phyloP scores from a whole-genome alignment of 2,329 filamentous ascomycete genomes.

The Apiospora marii region DNA sequence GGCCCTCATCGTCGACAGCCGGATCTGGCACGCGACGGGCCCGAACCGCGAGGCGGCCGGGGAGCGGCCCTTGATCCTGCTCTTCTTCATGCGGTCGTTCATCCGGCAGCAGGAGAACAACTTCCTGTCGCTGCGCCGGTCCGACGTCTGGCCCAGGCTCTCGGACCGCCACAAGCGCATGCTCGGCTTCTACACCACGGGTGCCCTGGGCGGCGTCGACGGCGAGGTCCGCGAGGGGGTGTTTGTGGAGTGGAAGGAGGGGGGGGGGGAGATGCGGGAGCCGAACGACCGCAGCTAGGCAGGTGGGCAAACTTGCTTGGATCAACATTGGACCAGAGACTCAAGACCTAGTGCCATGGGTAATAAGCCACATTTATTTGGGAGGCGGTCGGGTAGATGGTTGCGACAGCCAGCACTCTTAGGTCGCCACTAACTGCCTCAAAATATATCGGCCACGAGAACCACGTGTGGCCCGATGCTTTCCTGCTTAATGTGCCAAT shows the following conservation, averaged over 20 bases:
- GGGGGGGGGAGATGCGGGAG: conserved; percentile 24
- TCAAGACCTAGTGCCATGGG: too few species aligned
- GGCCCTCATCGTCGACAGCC: conserved; percentile 38
- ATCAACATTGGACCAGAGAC: too few species aligned
- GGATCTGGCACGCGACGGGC: conserved; percentile 43
- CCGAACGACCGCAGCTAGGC: background rate
- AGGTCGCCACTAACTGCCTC: too few species aligned
- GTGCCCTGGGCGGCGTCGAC: conserved; percentile 36
- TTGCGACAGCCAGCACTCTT: too few species aligned
- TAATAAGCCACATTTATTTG: background rate
- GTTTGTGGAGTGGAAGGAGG: conserved; percentile 31
- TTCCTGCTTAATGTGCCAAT: too few species aligned
- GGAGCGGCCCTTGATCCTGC: conserved; percentile 25
- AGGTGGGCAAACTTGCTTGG: too few species aligned
- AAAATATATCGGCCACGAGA: too few species aligned
- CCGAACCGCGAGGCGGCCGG: conserved; percentile 32
- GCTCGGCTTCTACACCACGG: conserved; percentile 35
- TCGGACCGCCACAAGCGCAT: conserved; percentile 36
- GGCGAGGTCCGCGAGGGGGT: conserved; percentile 35
- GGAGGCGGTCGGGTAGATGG: too few species aligned
- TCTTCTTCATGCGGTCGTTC: conserved; percentile 43
- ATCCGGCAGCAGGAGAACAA: conserved; percentile 43
- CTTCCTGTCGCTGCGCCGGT: conserved; percentile 37
- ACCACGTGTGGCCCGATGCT: too few species aligned
- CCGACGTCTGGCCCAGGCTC: conserved; percentile 38